A percentile compares a stretch with the other conserved stretches of the same genome.
These are phyloP conservation scores for Aegilops speltoides DNA, from an alignment of 176 grass and related monocot genomes.

Conservation along the genomic window DNA sequence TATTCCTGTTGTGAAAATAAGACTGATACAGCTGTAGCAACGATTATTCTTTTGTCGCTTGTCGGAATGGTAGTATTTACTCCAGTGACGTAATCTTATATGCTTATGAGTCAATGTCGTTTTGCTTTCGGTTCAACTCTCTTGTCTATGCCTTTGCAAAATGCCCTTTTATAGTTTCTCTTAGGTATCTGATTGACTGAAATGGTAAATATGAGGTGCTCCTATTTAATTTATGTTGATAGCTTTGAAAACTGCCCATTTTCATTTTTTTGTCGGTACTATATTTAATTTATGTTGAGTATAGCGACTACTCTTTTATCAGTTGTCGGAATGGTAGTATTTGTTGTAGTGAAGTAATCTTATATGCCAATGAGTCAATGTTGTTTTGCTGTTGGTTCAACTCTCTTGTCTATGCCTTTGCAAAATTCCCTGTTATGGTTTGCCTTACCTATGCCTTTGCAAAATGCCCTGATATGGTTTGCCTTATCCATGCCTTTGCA, in stretches of 20 bases:
- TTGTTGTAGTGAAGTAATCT: background rate
- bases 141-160: background rate
- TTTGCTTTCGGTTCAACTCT: slow-evolving; percentile 12
- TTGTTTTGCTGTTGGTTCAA: slow-evolving; percentile 20
- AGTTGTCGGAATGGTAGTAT: background rate
- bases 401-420: background rate
- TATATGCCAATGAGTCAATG: background rate
- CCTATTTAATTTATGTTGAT: slow-evolving; percentile 9
- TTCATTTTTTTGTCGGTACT: no score
- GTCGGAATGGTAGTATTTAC: background rate
- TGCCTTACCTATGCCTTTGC: background rate
- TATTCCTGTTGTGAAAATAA: background rate
- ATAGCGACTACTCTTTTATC: background rate
- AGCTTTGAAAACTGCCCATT: no score
- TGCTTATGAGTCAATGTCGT: background rate
- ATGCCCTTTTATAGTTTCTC: slow-evolving; percentile 16
- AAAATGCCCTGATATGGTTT: slow-evolving; percentile 13
- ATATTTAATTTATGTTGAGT: no score
- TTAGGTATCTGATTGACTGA: background rate
- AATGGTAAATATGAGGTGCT: background rate
- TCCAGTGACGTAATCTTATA: slow-evolving; percentile 5
- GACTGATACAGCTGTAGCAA: background rate
- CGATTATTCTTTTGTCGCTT: background rate
- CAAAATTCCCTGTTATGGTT: background rate
- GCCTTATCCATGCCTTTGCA: background rate